Evolutionary conservation across 2,329 filamentous ascomycete genomes (phyloP).

Genomic region (Stachybotrys elegans): DNA sequence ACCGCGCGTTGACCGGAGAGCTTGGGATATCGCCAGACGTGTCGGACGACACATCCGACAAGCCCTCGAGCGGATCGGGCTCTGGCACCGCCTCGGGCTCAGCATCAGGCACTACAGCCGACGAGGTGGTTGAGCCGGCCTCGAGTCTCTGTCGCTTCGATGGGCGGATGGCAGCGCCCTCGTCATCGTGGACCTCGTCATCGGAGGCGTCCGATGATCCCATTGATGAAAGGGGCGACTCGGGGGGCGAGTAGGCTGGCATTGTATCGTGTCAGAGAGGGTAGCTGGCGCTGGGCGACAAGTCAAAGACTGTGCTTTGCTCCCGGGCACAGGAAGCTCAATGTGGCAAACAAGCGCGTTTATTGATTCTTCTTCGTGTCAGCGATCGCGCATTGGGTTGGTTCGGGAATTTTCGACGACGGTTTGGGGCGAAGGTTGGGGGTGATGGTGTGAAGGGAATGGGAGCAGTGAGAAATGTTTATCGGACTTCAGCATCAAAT

Average conservation of each 20-base stretch:
- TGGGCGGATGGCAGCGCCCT: conserved; percentile 36
- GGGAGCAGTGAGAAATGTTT: too few species aligned
- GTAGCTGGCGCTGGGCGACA: too few species aligned
- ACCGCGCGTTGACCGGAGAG: conserved; percentile 60
- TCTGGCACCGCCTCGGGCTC: conserved; percentile 42
- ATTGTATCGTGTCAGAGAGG: too few species aligned
- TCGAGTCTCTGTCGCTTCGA: conserved; percentile 44
- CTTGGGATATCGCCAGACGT: conserved; percentile 80
- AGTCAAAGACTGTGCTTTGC: too few species aligned
- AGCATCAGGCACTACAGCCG: conserved; percentile 34
- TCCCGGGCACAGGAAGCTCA: too few species aligned
- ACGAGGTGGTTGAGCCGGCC: conserved; percentile 39
- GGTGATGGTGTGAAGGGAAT: too few species aligned
- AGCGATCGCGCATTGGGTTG: too few species aligned
- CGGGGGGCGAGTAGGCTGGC: conserved; percentile 31
- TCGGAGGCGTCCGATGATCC: conserved; percentile 41
- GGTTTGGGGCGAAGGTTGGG: too few species aligned
- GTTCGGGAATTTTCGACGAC: too few species aligned
- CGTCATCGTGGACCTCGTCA: conserved; percentile 38
- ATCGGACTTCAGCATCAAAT: too few species aligned
- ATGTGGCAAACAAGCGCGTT: too few species aligned
- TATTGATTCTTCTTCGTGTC: too few species aligned
- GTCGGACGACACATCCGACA: conserved; percentile 80
- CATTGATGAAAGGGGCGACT: conserved; percentile 44
- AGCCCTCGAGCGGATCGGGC: conserved; percentile 49